These are phyloP conservation scores for Pythium folliculosum DNA, from an alignment of 352 stramenopile genomes.

Conservation along the genomic window DNA sequence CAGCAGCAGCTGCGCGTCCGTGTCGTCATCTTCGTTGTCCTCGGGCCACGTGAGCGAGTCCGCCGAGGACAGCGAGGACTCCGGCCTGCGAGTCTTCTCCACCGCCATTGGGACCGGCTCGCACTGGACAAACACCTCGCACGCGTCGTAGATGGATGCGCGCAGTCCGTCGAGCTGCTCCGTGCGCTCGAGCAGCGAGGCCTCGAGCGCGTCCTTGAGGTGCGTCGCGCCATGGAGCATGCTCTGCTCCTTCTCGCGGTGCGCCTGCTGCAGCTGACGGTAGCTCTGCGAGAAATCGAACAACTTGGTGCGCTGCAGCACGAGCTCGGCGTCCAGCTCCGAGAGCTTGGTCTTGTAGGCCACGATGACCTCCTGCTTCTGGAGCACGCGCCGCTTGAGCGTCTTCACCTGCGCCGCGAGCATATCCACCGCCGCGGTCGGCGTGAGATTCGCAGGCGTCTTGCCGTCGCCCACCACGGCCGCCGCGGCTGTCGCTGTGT, in stretches of 20 bases:
- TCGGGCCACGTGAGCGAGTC: conserved; percentile 10
- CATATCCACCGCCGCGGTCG: conserved; percentile 11
- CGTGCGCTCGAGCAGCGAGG: conserved; percentile 20
- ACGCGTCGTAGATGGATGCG: conserved; percentile 58
- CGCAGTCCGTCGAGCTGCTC: conserved; percentile 54
- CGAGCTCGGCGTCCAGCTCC: conserved; percentile 36
- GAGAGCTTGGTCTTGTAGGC: conserved; percentile 46
- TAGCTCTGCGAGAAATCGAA: conserved; percentile 43
- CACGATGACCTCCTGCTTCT: conserved; percentile 59
- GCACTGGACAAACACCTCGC: conserved; percentile 58
- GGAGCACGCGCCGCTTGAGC: conserved; percentile 50
- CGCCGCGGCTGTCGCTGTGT: background rate
- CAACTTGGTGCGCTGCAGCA: conserved; percentile 36
- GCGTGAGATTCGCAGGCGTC: background rate
- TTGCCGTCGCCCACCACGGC: conserved; percentile 3
- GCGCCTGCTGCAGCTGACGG: conserved; percentile 37
- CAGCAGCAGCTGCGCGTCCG: conserved; percentile 23
- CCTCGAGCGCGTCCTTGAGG: conserved; percentile 26
- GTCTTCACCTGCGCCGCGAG: conserved; percentile 39
- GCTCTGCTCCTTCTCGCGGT: conserved; percentile 29
- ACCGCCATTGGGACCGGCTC: background rate
- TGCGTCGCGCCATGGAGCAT: conserved; percentile 21
- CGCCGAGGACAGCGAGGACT: background rate
- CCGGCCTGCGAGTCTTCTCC: background rate
- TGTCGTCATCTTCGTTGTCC: conserved; percentile 11